Evolutionary conservation across 2,329 filamentous ascomycete species (phyloP), one percentile per base, ranked within the genome.

Genomic region (Tolypocladium tundrense): DNA sequence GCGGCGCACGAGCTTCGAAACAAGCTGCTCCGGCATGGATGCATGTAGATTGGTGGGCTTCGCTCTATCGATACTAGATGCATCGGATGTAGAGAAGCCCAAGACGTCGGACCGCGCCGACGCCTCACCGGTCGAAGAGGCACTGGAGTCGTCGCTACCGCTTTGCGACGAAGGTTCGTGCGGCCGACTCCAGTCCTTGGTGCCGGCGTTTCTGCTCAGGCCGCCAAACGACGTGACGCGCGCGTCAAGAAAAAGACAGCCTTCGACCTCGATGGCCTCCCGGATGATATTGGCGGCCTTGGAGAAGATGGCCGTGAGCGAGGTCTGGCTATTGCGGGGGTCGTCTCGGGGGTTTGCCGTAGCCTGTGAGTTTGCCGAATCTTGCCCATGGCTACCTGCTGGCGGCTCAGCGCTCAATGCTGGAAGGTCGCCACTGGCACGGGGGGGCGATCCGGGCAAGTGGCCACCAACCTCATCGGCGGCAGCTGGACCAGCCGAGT

Each of bases 251-350:
- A 68, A 67, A 1, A 69, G 40, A n/a, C 68, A 68, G 0, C 75
- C 75, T 19, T 75, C 73, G 0, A 73, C 68, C 16, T 74, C 72
- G 4, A 79, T 65, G 0, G 74, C 72, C 37, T 77, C 68, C 1
- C 73, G 64, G 9, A 80, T 68, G 2, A 79, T 67, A 27, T 72
- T 72, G 14, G 77, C 73, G 11, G 77, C 78, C 27, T 73, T 75
- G 0, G 72, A 71, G 53, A 78, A 77, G 2, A 77, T 41, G 27
- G 21, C 24, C 13, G 21, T 27, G 16, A 8, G 13, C 21, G 51
- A 14, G 33, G 21, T n/a, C 33, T 33, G 10, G 16, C 5, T 53
- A 10, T 10, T 9, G 35, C 13, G 8, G 24, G 2, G 3, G 5
- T 41, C 40, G 19, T 19, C 6, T 7, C 3, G 7, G 16, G 40